Evolutionary conservation across 2,329 filamentous ascomycete species (phyloP), one percentile per base, ranked within the genome.

Genomic region (Madurella mycetomatis): DNA sequence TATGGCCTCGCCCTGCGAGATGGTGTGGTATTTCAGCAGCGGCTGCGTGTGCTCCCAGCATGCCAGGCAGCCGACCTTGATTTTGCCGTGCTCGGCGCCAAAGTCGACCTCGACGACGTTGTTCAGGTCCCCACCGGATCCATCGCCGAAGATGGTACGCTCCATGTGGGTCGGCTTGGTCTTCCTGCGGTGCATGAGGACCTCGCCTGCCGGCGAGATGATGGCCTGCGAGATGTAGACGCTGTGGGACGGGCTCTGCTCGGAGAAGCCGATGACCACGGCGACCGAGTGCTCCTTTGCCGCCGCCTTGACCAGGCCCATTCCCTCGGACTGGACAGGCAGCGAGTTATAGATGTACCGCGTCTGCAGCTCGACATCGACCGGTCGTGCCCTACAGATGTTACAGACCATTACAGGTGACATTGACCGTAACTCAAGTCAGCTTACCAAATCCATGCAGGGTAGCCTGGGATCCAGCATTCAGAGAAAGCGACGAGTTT

Each of bases 91-190:
- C 34, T 11, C 11, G 19, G 51, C 17, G 1, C 72, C 75, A 32
- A 73, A 69, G 55, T 68, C 57, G 25, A 67, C 58, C 39, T 75
- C 67, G 0, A 66, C 71, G 1, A 79, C 76, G 34, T 66, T 73
- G 5, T 64, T 60, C 4, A 80, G 60, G 15, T 68, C 70, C 3
- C 69, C 61, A 1, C 68, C 72, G 0, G 65, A 63, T 0, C 72
- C 72, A 40, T 81, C 77, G 1, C 77, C 77, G 31, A 74, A 81
- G 15, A 80, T 57, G 2, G 74, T 76, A 0, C 76, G 70, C 62
- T 81, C 78, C 69, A 81, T 74, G 50, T 80, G 76, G 0, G 76
- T 81, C 0, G 77, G 73, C 62, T 81, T 81, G 59, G 80, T 68
- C 65, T 81, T 81, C 17, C 75, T 70, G 5, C 76, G 71, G 43